Evolutionary conservation across 2,329 filamentous ascomycete species (phyloP).

Genomic region (Colletotrichum tropicale): DNA sequence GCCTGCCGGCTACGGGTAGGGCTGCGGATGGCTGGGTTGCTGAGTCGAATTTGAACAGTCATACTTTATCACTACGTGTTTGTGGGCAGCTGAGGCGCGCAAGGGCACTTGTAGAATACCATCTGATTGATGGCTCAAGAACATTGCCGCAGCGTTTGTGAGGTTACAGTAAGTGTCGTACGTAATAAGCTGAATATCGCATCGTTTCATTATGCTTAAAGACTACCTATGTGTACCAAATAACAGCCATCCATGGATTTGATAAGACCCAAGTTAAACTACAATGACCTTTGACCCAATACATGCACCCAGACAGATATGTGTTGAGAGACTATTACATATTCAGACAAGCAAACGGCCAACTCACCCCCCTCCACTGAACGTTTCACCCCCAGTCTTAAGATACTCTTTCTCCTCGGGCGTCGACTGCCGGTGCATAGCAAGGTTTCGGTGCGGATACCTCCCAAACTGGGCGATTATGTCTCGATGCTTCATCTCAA

Average conservation of each 20-base stretch:
- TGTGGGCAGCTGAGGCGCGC: background rate
- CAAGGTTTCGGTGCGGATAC: conserved; percentile 63
- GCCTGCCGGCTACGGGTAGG: background rate
- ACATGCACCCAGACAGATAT: background rate
- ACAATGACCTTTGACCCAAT: background rate
- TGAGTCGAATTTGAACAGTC: background rate
- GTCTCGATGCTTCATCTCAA: conserved; percentile 50
- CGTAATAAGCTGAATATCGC: accelerated
- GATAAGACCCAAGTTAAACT: accelerated
- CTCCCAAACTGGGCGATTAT: conserved; percentile 60
- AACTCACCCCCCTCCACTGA: conserved; percentile 21
- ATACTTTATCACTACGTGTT: background rate
- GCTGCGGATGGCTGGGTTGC: background rate
- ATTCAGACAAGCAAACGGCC: background rate
- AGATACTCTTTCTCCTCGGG: conserved; percentile 56
- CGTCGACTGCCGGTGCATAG: conserved; percentile 52
- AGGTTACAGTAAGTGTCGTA: background rate
- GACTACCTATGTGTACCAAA: background rate
- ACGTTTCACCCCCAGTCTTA: conserved; percentile 45
- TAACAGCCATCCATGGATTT: background rate
- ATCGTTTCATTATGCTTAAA: background rate
- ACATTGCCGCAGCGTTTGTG: background rate
- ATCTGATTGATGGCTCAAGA: background rate
- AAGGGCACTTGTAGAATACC: background rate
- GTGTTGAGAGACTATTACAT: background rate